These are phyloP conservation scores for Xanthoconium purpureum DNA, from an alignment of 768 basidiomycete genomes.

Conservation along the genomic window DNA sequence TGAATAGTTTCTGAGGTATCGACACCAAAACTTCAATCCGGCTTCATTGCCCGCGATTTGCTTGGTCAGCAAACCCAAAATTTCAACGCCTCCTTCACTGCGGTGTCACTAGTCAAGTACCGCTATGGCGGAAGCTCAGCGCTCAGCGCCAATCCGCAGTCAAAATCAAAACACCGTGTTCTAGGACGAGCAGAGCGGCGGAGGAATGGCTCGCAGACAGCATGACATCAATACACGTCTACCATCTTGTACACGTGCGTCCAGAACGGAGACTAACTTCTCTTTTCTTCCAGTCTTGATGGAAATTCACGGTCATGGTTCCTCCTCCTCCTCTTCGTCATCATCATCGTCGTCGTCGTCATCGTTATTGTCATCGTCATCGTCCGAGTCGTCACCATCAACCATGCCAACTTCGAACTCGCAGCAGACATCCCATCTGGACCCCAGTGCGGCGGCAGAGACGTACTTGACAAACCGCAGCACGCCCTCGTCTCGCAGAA, in stretches of 20 bases:
- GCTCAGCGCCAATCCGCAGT: no score
- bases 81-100: no score
- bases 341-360: neutral
- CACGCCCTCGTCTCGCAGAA: conserved; percentile 88
- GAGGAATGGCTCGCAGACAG: neutral
- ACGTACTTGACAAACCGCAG: conserved; percentile 97
- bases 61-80: no score
- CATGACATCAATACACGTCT: neutral
- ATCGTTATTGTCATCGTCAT: conserved; percentile 34
- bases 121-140: no score
- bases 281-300: neutral
- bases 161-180: no score
- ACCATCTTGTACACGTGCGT: neutral
- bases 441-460: conserved; percentile 82
- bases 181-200: no score
- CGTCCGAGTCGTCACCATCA: conserved; percentile 51
- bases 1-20: no score
- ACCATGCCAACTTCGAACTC: conserved; percentile 91
- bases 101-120: no score
- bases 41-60: no score
- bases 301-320: conserved; percentile 1
- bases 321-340: conserved; percentile 35
- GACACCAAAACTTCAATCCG: no score
- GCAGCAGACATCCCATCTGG: conserved; percentile 89
- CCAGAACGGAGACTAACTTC: neutral